Percentiles rank a stretch among this genome's conserved stretches.
phyloP scores from a whole-genome alignment of 768 basidiomycete species.

The Lactifluus piperatus region DNA sequence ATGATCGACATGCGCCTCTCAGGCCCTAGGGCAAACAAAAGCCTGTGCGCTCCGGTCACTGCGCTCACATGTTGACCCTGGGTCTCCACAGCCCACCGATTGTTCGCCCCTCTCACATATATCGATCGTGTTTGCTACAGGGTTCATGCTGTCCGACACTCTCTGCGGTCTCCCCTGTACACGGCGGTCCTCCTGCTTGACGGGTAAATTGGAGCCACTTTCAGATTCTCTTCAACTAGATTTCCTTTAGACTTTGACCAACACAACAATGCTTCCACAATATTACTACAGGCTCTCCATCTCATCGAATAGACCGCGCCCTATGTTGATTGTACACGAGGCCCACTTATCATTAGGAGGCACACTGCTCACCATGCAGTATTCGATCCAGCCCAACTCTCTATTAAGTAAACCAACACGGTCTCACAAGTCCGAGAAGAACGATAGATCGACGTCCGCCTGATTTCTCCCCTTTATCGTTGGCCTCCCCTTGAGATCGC shows the following conservation, averaged over 20 bases:
- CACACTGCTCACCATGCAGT: not conserved
- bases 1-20: slow-evolving; percentile 5
- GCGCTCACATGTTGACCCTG: slow-evolving; percentile 1
- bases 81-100: not conserved
- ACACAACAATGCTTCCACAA: too few relatives aligned
- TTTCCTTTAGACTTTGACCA: too few relatives aligned
- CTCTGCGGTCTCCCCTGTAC: not conserved
- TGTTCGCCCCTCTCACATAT: not conserved
- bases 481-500: slow-evolving; percentile 35
- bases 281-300: too few relatives aligned
- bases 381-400: not conserved
- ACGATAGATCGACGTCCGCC: slow-evolving; percentile 47
- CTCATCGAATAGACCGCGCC: too few relatives aligned
- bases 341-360: not conserved
- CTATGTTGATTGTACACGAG: too few relatives aligned
- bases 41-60: not conserved
- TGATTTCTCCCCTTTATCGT: slow-evolving; percentile 55
- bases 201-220: not conserved
- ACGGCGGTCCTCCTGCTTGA: not conserved
- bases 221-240: not conserved
- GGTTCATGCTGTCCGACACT: not conserved
- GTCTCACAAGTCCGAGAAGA: slow-evolving; percentile 55
- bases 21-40: not conserved
- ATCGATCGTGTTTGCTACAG: not conserved
- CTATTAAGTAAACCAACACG: not conserved